Conservation (phyloP, 257 asterid genomes). For the Lithospermum erythrorhizon region DNA sequence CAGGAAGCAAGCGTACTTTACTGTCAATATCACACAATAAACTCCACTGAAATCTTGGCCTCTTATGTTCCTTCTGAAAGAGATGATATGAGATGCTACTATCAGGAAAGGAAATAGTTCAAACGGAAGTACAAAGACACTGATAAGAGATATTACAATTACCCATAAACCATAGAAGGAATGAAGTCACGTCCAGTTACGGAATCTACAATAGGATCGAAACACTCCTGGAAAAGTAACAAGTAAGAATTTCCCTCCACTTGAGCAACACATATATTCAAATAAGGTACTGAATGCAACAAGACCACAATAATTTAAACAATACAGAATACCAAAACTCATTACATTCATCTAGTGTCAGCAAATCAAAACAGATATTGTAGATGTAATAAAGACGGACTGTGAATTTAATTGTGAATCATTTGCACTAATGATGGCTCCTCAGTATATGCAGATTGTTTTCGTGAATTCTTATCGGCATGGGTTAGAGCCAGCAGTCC, state of each 20-base stretch:
- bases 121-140: background rate
- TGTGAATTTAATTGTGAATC: too few relatives aligned
- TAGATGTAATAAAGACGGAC: too few relatives aligned
- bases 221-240: conserved; percentile 59
- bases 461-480: too few relatives aligned
- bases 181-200: conserved; percentile 96
- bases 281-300: background rate
- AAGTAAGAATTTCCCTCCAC: conserved; percentile 12
- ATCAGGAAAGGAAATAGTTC: conserved; percentile 5
- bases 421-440: too few relatives aligned
- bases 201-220: conserved; percentile 88
- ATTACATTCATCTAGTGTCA: too few relatives aligned
- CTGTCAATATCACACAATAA: conserved; percentile 82
- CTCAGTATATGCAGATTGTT: too few relatives aligned
- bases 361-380: too few relatives aligned
- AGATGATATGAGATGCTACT: conserved; percentile 5
- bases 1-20: conserved; percentile 36
- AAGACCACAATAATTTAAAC: background rate
- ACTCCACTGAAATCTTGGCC: conserved; percentile 97
- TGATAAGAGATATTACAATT: conserved; percentile 16
- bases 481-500: too few relatives aligned
- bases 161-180: conserved; percentile 98
- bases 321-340: background rate
- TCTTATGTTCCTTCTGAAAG: conserved; percentile 80
- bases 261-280: background rate